Evolutionary conservation across 495 filamentous ascomycete species (phyloP).

Genomic region (Penicillium mononematosum): DNA sequence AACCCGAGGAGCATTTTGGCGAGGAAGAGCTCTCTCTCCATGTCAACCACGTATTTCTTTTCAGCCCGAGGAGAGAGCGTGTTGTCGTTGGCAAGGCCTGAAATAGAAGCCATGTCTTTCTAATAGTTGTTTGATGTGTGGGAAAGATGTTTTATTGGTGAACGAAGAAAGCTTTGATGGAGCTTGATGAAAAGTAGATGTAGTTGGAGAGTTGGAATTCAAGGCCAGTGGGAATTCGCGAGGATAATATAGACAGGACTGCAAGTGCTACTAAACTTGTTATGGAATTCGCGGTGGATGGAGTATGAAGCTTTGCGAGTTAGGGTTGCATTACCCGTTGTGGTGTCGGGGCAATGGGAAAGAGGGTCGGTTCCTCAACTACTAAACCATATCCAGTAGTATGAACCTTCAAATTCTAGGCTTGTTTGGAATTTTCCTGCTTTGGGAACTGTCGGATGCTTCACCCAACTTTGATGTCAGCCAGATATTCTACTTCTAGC

Average conservation of each 20-base stretch:
- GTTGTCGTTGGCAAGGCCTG: background rate
- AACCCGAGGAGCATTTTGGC: background rate
- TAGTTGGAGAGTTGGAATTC: background rate
- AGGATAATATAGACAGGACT: background rate
- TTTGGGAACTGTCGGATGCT: background rate
- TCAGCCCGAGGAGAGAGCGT: background rate
- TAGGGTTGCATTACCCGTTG: background rate
- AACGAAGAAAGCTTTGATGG: background rate
- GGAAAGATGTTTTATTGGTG: background rate
- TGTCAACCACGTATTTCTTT: background rate
- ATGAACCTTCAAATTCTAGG: background rate
- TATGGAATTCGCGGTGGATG: background rate
- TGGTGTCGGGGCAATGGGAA: background rate
- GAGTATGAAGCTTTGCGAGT: background rate
- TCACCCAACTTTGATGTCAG: background rate
- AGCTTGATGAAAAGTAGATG: slow-evolving; percentile 2
- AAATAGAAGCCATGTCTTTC: slow-evolving; percentile 2
- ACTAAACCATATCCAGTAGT: background rate
- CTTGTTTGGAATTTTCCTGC: background rate
- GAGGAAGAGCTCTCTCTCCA: background rate
- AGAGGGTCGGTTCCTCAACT: background rate
- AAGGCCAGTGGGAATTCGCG: no score
- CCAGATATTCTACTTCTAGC: background rate
- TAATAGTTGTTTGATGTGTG: background rate
- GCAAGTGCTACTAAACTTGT: background rate